Evolutionary conservation across 306 rosid genomes (phyloP).

Genomic region (Sindora glabra): DNA sequence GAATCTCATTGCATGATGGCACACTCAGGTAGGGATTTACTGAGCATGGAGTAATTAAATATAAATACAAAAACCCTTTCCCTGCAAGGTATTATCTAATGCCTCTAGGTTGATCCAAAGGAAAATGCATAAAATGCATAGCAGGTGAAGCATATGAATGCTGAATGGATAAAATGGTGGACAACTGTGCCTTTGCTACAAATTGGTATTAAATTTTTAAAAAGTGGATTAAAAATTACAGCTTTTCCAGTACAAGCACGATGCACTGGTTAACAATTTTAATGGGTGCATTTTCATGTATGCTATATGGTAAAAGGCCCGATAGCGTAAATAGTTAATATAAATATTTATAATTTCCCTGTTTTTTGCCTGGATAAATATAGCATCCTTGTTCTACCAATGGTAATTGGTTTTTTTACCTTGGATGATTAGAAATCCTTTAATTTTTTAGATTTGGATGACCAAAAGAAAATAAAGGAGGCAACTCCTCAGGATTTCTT

Average conservation of each 20-base stretch:
- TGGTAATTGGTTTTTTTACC: conserved; percentile 1
- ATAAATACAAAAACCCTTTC: background rate
- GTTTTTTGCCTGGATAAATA: background rate
- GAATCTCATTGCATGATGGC: background rate
- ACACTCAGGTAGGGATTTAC: background rate
- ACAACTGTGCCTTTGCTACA: background rate
- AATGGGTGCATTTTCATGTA: background rate
- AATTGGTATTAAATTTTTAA: conserved; percentile 1
- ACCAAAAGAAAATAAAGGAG: background rate
- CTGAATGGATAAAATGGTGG: background rate
- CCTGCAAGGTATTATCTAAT: background rate
- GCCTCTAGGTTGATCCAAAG: background rate
- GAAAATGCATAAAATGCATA: background rate
- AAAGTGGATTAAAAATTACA: background rate
- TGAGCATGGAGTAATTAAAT: background rate
- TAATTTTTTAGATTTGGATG: background rate
- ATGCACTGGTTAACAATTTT: background rate
- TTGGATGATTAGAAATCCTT: background rate
- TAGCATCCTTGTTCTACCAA: background rate
- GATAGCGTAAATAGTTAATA: background rate
- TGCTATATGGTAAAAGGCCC: conserved; percentile 1
- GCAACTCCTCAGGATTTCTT: background rate
- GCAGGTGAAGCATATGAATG: conserved; percentile 3
- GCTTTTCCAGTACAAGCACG: background rate
- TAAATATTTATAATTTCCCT: background rate